Evolutionary conservation across 176 grass and related monocot species (phyloP), one percentile per base, ranked within the genome.

Genomic region (Avena atlantica): DNA sequence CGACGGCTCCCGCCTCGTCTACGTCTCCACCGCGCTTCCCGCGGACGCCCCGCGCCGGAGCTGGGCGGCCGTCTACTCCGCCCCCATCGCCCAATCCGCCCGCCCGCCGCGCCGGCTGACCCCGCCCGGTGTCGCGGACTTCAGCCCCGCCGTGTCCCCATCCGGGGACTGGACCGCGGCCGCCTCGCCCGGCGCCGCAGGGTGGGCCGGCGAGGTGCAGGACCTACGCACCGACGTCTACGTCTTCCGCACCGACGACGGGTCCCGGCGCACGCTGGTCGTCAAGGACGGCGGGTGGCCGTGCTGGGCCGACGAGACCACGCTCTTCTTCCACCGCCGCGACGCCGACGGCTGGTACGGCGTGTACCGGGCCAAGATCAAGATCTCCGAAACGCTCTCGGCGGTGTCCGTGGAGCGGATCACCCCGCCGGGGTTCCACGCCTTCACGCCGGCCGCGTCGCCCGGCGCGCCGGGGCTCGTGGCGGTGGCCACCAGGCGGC

Each of bases 241-340:
- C 86, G 37, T 91, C 6, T 95, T 98, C 81, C 87, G 64, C 2
- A 98, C 96, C 1, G 8, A 27, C 65, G 92, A 94, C 84, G 93
- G 93, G 2, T 93, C 91, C 42, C 24, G 77, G 37, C 86, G 96
- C 63, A 66, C 91, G 84, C 77, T 92, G 12, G 6, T 86, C 12
- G 21, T 92, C 58, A 74, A 53, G 5, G 86, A 92, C 62, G 93
- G 70, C 51, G 93, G 96, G 0, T 98, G 96, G 96, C 96, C 96
- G 7, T 85, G 81, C 73, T 95, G 93, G 96, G 92, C 91, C 69
- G 96, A 95, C 23, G 92, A 94, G 1, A n/a, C 57, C 70, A 95
- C 93, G 50, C 8, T 98, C 69, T 98, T 88, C 86, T 98, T 98
- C 96, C 96, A 95, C 78, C 93, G 92, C 76, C 87, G 91, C 3